Evolutionary conservation across 1,284 basidiomycete species (phyloP).

Genomic region (Boletus sp.): DNA sequence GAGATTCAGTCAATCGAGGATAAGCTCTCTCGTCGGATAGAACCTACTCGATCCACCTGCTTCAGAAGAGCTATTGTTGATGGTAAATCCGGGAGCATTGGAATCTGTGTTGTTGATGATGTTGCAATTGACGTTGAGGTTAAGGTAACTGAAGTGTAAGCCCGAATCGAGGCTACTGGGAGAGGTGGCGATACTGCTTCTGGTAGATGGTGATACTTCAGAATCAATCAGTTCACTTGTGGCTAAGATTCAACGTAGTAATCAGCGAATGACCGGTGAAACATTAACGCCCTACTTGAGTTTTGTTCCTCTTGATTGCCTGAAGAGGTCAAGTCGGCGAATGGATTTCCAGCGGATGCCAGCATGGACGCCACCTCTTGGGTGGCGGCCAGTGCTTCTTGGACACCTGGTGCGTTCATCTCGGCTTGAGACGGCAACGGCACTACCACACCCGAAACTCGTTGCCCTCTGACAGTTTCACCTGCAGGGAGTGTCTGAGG

Average conservation of each 20-base stretch:
- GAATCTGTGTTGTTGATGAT: constrained; percentile 5
- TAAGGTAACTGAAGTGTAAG: constrained; percentile 4
- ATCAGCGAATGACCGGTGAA: background rate
- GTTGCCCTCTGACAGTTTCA: background rate
- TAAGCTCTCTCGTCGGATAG: background rate
- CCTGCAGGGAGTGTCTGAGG: background rate
- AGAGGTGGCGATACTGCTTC: constrained; percentile 3
- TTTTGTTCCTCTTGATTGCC: background rate
- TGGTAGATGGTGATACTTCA: background rate
- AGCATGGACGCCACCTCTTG: constrained; percentile 2
- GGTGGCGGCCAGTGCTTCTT: constrained; percentile 3
- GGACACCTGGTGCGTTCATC: background rate
- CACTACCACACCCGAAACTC: background rate
- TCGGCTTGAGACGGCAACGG: constrained; percentile 3
- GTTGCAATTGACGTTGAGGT: constrained; percentile 11
- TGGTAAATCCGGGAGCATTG: constrained; percentile 8
- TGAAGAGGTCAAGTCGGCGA: background rate
- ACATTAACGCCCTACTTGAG: constrained; percentile 2
- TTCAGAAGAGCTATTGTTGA: constrained; percentile 12
- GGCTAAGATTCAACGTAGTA: background rate
- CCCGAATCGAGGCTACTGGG: constrained; percentile 11
- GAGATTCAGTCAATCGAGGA: background rate
- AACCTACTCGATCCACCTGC: constrained; percentile 19
- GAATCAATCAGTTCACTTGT: background rate
- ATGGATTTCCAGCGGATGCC: background rate